phyloP scores from a whole-genome alignment of 2,329 filamentous ascomycete species.

The Monilinia aucupariae region DNA sequence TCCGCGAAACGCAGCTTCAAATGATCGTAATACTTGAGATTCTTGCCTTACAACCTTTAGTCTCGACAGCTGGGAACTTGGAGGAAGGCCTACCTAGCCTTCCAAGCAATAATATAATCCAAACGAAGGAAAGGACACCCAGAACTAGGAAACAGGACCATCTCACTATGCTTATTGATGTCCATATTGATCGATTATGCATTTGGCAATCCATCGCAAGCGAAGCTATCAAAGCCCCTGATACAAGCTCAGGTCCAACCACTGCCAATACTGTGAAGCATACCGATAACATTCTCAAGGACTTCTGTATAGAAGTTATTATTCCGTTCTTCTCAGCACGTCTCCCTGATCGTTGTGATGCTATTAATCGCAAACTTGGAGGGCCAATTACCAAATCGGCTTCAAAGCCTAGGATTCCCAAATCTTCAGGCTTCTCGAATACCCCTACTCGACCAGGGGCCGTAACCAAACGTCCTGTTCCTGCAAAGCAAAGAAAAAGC shows the following conservation, averaged over 20 bases:
- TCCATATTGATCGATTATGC: conserved; percentile 70
- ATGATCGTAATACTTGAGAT: conserved; percentile 76
- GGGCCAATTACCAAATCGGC: conserved; percentile 61
- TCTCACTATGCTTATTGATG: conserved; percentile 60
- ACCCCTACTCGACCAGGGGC: conserved; percentile 47
- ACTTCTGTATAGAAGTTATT: conserved; percentile 77
- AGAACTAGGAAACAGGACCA: conserved; percentile 46
- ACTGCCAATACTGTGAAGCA: conserved; percentile 22
- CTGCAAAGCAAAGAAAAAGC: conserved; percentile 43
- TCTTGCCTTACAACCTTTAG: conserved; percentile 59
- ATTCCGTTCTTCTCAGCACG: conserved; percentile 75
- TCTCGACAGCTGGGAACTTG: conserved; percentile 35
- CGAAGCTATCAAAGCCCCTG: conserved; percentile 43
- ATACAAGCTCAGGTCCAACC: conserved; percentile 35
- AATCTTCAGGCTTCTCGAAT: conserved; percentile 39
- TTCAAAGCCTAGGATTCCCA: conserved; percentile 45
- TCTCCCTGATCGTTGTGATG: conserved; percentile 64
- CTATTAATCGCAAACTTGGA: conserved; percentile 70
- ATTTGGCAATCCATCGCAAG: conserved; percentile 77
- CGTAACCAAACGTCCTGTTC: conserved; percentile 44
- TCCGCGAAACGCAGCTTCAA: conserved; percentile 73
- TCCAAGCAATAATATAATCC: conserved; percentile 25
- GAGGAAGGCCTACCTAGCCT: conserved; percentile 34
- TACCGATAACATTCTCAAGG: conserved; percentile 56
- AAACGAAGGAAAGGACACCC: conserved; percentile 24